A percentile compares a stretch with the other conserved stretches of the same genome.
These are phyloP conservation scores for Boletus bicolor DNA, from an alignment of 768 basidiomycete species.

Conservation along the genomic window DNA sequence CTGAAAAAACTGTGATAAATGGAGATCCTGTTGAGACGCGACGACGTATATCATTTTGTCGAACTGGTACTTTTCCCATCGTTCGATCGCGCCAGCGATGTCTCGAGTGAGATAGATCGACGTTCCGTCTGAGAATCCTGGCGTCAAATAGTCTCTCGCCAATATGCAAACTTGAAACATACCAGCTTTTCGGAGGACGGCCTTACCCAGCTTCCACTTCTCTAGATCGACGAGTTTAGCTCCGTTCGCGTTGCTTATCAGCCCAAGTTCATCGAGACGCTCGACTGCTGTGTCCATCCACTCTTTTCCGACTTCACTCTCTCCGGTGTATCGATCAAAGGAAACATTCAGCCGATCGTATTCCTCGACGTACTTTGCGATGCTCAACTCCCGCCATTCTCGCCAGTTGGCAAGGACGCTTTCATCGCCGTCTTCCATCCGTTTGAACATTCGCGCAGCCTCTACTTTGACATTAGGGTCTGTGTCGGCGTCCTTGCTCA, in stretches of 20 bases:
- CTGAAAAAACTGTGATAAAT: conserved; percentile 91
- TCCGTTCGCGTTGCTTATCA: conserved; percentile 75
- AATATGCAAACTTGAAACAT: conserved; percentile 8
- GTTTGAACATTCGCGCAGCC: conserved; percentile 86
- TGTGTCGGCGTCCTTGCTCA: conserved; percentile 78
- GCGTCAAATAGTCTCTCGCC: neutral
- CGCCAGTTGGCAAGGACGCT: conserved; percentile 84
- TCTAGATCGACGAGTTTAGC: conserved; percentile 86
- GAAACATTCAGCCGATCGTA: conserved; percentile 86
- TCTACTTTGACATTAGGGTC: conserved; percentile 71
- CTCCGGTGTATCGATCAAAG: conserved; percentile 92
- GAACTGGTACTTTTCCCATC: conserved; percentile 87
- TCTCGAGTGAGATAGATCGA: conserved; percentile 94
- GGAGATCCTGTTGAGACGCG: conserved; percentile 81
- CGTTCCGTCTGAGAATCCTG: conserved; percentile 65
- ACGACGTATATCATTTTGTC: conserved; percentile 95
- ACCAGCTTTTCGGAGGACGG: conserved; percentile 86
- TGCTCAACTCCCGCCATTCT: conserved; percentile 86
- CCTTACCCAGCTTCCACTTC: conserved; percentile 88
- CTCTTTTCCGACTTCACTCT: conserved; percentile 73
- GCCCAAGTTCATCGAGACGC: conserved; percentile 62
- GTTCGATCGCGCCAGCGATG: conserved; percentile 89
- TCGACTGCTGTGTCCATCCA: conserved; percentile 72
- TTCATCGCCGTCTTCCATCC: conserved; percentile 93
- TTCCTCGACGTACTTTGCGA: conserved; percentile 84